Base-by-base conservation (phyloP, 1,284 basidiomycete genomes). In the Wolfiporia cocos region DNA sequence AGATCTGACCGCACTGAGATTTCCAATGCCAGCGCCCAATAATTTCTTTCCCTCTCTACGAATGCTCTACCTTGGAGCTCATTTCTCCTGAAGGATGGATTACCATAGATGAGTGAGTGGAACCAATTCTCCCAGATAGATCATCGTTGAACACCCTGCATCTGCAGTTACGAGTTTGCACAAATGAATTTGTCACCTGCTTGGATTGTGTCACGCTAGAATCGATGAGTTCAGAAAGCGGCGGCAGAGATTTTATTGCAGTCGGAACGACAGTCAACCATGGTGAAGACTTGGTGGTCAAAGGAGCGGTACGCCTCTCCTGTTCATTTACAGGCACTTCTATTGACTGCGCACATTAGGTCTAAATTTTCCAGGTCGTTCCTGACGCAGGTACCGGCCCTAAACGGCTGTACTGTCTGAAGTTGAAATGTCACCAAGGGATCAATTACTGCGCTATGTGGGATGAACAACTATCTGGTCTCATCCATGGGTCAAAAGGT, bases 401-500 rank as follows among this genome's bases (percentile, higher is more conserved):
- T 33, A 73, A 77, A 55, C 68, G 86, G 30, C 81, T 79, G 78
- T 87, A 88, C 61, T 81, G 82, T 48, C 70, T 98, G 39, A 84
- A 85, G 49, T 68, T 95, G 30, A 73, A 87, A n/a, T 88, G 86
- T 57, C 78, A 83, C 90, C 11, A 92, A 95, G 56, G 93, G 92
- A 5, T 91, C 93, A 2, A 92, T 99, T 15, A 92, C 90, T n/a
- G 90, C 91, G 11, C 62, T 99, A 0, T 87, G 86, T 52, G 89
- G 89, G 18, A 81, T 98, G 57, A 85, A 91, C 54, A 91, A 92
- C 3, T 97, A 97, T 62, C 71, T 99, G 9, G 81, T 98, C 19
- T 91, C 90, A 15, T 93, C 94, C 1, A 93, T 97, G 82, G 96
- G 95, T 0, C 93, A 96, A 59, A 99, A 98, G 75, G 92, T 92